phyloP scores from a whole-genome alignment of 177 flowering plant genomes.

The Telopea speciosissima region DNA sequence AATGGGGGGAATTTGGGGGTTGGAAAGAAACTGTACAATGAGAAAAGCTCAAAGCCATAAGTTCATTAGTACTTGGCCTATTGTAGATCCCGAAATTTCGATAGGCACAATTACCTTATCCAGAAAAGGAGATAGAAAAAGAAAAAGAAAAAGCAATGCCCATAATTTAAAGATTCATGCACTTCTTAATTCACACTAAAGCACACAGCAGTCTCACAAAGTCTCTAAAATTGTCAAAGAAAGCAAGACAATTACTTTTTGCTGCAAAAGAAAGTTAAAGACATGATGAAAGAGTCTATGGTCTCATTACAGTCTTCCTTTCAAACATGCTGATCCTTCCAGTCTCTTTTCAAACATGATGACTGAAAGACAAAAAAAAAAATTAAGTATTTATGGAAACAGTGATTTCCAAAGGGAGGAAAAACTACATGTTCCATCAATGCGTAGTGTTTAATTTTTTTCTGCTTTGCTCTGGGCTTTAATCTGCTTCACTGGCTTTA shows the following conservation, averaged over 20 bases:
- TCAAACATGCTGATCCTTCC: not conserved
- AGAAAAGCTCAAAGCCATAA: not conserved
- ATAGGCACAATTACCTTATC: not conserved
- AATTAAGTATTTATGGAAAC: slow-evolving; percentile 5
- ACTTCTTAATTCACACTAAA: slow-evolving; percentile 2
- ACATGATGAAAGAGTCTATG: not conserved
- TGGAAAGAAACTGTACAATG: not conserved
- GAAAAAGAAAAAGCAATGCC: no score
- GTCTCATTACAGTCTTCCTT: not conserved
- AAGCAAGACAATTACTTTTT: slow-evolving; percentile 7
- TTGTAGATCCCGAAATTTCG: not conserved
- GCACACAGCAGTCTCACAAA: not conserved
- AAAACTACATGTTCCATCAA: no score
- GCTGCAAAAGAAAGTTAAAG: slow-evolving; percentile 9
- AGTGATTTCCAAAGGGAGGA: not conserved
- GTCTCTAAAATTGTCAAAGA: slow-evolving; percentile 12
- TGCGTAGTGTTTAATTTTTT: no score
- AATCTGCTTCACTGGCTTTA: not conserved
- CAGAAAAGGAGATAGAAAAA: no score
- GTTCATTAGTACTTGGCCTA: not conserved
- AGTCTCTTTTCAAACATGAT: not conserved
- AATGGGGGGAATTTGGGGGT: not conserved
- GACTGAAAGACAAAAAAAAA: not conserved
- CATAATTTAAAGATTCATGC: not conserved
- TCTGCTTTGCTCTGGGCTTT: no score